phyloP scores from a whole-genome alignment of 352 stramenopile species.

The Globisporangium radiosum region DNA sequence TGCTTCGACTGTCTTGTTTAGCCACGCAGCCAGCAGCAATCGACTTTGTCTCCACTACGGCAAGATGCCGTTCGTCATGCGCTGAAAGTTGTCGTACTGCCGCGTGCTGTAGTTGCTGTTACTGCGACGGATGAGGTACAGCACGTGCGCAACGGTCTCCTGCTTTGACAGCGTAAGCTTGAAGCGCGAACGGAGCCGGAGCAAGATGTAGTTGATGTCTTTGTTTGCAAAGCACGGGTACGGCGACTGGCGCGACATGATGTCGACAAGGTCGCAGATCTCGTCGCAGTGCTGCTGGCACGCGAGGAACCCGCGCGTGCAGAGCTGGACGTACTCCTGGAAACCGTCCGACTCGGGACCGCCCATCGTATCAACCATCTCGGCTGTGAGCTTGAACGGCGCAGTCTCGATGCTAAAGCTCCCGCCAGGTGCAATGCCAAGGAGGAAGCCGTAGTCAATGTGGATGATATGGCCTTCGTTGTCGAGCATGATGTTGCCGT shows the following conservation, averaged over 20 bases:
- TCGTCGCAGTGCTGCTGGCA: conserved; percentile 94
- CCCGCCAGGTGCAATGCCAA: conserved; percentile 97
- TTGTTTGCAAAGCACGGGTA: conserved; percentile 95
- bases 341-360: conserved; percentile 88
- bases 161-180: conserved; percentile 84
- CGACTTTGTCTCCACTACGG: conserved; percentile 27
- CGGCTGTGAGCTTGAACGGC: conserved; percentile 99
- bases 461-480: conserved; percentile 97
- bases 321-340: conserved; percentile 96
- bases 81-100: conserved; percentile 94
- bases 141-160: conserved; percentile 86
- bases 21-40: too few species aligned
- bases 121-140: conserved; percentile 88
- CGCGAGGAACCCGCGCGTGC: conserved; percentile 96
- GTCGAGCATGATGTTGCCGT: conserved; percentile 99
- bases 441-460: conserved; percentile 99
- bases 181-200: conserved; percentile 83
- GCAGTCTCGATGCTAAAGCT: conserved; percentile 98
- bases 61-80: conserved; percentile 91
- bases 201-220: conserved; percentile 78
- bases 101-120: conserved; percentile 91
- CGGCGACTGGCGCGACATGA: conserved; percentile 93
- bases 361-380: conserved; percentile 98
- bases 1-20: too few species aligned
- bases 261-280: conserved; percentile 96